Percentiles rank a stretch among this genome's conserved stretches.
These are phyloP conservation scores for Diaporthe sp. DNA, from an alignment of 2,329 filamentous ascomycete species.

Conservation along the genomic window DNA sequence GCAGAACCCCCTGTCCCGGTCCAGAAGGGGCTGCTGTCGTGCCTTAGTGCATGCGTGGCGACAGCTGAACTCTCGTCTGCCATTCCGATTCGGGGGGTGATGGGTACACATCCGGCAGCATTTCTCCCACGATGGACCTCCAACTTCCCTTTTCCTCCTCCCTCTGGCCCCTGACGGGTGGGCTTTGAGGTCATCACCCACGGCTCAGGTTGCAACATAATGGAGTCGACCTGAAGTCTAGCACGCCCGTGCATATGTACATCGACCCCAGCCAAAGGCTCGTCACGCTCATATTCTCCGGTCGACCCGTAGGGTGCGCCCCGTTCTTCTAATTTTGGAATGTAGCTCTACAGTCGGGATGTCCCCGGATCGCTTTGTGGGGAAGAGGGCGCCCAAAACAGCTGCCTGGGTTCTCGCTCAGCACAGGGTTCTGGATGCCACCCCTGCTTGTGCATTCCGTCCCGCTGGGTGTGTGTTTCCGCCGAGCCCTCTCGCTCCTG, in stretches of 20 bases:
- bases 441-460: slow-evolving; percentile 26
- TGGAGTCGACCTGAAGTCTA: slow-evolving; percentile 30
- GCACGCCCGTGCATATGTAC: slow-evolving; percentile 28
- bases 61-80: slow-evolving; percentile 41
- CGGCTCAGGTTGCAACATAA: slow-evolving; percentile 26
- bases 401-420: slow-evolving; percentile 4
- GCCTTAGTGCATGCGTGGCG: slow-evolving; percentile 38
- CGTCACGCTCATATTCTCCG: slow-evolving; percentile 32
- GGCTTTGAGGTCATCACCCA: slow-evolving; percentile 10
- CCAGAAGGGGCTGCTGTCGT: slow-evolving; percentile 39
- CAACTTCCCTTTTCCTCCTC: slow-evolving; percentile 1
- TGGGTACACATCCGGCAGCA: slow-evolving; percentile 36
- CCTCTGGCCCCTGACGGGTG: slow-evolving; percentile 17
- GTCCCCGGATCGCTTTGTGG: slow-evolving; percentile 40
- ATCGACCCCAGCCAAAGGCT: slow-evolving; percentile 15
- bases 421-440: slow-evolving; percentile 25
- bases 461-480: slow-evolving; percentile 36
- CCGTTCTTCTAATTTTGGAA: slow-evolving; percentile 38
- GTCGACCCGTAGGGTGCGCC: slow-evolving; percentile 21
- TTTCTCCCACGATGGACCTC: slow-evolving; percentile 16
- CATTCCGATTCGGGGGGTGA: slow-evolving; percentile 30
- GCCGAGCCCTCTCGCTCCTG: slow-evolving; percentile 19
- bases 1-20: slow-evolving; percentile 32
- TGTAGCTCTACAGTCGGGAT: slow-evolving; percentile 22
- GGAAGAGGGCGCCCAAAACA: slow-evolving; percentile 36